Evolutionary conservation across 2,329 filamentous ascomycete genomes (phyloP), one percentile per base, ranked within the genome.

Genomic region (Colletotrichum shisoi): DNA sequence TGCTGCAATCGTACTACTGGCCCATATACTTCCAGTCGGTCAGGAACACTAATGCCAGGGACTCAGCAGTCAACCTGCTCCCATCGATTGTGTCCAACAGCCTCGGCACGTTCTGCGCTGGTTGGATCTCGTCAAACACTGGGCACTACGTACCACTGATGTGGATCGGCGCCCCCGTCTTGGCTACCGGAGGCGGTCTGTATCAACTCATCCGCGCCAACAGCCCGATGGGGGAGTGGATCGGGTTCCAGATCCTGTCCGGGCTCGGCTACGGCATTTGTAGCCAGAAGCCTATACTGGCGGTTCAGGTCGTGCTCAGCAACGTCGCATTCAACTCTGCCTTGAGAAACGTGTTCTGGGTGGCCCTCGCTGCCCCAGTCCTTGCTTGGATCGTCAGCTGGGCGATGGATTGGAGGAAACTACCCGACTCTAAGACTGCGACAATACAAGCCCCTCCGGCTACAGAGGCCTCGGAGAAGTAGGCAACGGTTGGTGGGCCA

Each of bases 1-100:
- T 70, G 1, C 64, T 66, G 3, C 73, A 74, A 69, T 72, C 15
- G 8, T 67, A 67, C 46, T 68, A 56, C 48, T 60, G 53, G 54
- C 63, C 67, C 0, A 61, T 69, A 27, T 74, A 74, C 34, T 74
- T 75, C 34, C 73, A 75, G 56, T 71, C 72, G 0, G 71, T 61
- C 3, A 57, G 13, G 42, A 48, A 61, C 42, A 69, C 31, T 24
- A 61, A 57, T 27, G 27, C 27, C 27, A 31, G 27, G 8, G 27
- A 57, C 31, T 67, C 59, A 8, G 67, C 63, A 1, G 53, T 69
- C 11, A 17, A 37, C 31, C 19, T 57, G 42, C 59, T 67, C 7
- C 27, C 7, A 34, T 57, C 5, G 27, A 61, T 63, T 13, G 49
- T 62, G 17, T 63, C 63, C 7, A 63, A 61, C 15, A 63, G 48